These are phyloP conservation scores for Neurospora intermedia DNA, from an alignment of 495 filamentous ascomycete species.

Conservation along the genomic window DNA sequence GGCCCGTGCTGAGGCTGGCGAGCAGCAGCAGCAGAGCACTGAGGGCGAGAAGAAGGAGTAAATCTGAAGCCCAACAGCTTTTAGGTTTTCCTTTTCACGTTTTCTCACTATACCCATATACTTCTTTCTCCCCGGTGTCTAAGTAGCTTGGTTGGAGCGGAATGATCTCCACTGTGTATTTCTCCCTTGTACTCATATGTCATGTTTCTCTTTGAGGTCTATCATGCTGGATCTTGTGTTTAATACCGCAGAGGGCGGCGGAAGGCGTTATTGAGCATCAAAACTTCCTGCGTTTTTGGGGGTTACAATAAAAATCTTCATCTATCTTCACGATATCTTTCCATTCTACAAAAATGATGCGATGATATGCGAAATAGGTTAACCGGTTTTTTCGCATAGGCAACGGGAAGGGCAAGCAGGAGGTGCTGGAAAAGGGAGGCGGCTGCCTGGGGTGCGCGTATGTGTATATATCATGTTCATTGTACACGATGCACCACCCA, in stretches of 20 bases:
- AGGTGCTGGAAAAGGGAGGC: background rate
- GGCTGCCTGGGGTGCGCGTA: background rate
- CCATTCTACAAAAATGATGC: background rate
- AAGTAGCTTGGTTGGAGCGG: constrained; percentile 22
- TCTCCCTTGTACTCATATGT: constrained; percentile 38
- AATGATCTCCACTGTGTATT: constrained; percentile 22
- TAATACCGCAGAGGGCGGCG: constrained; percentile 32
- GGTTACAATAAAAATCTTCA: constrained; percentile 12
- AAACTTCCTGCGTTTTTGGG: constrained; percentile 23
- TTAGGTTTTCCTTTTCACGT: constrained; percentile 6
- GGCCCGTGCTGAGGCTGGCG: constrained; percentile 58
- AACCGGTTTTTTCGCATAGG: background rate
- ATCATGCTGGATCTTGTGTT: constrained; percentile 21
- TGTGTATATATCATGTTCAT: background rate
- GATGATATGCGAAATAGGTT: background rate
- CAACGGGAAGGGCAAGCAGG: background rate
- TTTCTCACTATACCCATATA: constrained; percentile 14
- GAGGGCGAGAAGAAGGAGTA: constrained; percentile 78
- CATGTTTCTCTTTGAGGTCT: constrained; percentile 12
- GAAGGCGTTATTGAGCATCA: constrained; percentile 40
- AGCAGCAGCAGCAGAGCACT: constrained; percentile 37
- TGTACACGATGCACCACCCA: background rate
- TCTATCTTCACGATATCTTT: constrained; percentile 15
- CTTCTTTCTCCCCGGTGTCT: constrained; percentile 21
- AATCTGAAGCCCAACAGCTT: constrained; percentile 32